These are phyloP conservation scores for Ormosia semicastrata DNA, from an alignment of 306 rosid species.

Conservation along the genomic window DNA sequence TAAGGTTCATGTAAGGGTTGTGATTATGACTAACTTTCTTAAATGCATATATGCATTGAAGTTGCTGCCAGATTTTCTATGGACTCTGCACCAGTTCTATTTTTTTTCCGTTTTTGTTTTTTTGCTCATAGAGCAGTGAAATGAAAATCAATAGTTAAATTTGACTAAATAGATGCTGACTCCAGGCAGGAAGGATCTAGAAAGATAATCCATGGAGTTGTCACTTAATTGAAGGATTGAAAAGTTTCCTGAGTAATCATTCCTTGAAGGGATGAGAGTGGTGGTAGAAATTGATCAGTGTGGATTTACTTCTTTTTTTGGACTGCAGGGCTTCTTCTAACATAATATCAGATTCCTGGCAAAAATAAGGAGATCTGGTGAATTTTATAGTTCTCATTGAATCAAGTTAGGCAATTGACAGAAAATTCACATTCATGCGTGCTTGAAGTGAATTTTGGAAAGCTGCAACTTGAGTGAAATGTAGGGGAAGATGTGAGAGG, in stretches of 20 bases:
- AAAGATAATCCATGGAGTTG: background rate
- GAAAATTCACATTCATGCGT: background rate
- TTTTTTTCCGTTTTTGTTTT: background rate
- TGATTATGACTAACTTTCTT: background rate
- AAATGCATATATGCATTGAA: background rate
- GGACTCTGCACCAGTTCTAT: background rate
- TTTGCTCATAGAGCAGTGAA: background rate
- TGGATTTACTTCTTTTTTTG: background rate
- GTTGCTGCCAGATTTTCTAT: background rate
- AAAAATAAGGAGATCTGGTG: background rate
- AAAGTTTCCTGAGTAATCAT: background rate
- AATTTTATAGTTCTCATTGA: background rate
- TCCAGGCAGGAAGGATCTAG: conserved; percentile 5
- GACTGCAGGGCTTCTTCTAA: background rate
- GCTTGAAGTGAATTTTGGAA: background rate
- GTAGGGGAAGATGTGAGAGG: background rate
- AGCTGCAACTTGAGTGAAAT: background rate
- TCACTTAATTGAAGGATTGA: background rate
- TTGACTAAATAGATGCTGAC: background rate
- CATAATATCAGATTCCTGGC: background rate
- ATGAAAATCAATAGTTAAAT: background rate
- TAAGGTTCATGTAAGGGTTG: background rate
- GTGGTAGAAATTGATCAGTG: background rate
- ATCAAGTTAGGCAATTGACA: background rate
- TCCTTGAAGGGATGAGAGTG: conserved; percentile 3